Base-by-base conservation (phyloP, 805 yeast species). In the Lipomyces chichibuensis region DNA sequence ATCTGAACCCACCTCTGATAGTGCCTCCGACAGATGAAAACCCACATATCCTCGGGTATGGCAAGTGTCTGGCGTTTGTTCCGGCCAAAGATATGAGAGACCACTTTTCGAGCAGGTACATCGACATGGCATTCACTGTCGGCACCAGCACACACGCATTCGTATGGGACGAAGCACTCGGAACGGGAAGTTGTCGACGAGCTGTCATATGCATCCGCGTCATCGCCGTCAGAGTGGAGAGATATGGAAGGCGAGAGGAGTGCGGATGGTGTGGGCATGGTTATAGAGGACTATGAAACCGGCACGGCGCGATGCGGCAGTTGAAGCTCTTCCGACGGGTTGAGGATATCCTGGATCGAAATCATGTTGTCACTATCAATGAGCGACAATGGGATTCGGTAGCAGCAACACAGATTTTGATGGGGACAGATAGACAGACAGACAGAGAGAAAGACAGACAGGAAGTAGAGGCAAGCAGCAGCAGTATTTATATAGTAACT, bases 1-100 rank as follows among this genome's bases (percentile, higher is more conserved):
- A 17, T 43, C 3, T 43, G 23, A 23, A 11, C 52, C 11, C 20
- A 60, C 65, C 70, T 43, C 43, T 69, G 72, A 37, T 69, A 69
- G 46, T 69, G 71, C 25, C 68, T 57, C 9, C 72, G 62, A 60
- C 72, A 69, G 55, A 66, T 54, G 35, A 60, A 49, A 13, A 69
- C 66, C 71, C 72, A 69, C 27, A 64, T 51, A 13, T 32, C 29
- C 13, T 65, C 66, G 4, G 72, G 72, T 25, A 69, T 60, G 17
- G 72, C 68, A 4, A 63, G 55, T n/a, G 72, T 69, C 65, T 67
- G 71, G 25, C 72, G 71, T 58, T 69, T 69, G 61, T 69, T 69
- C 20, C 72, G 66, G 23, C 72, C 72, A 54, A 69, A 69, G 32
- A 69, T 65, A 51, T 69, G 72, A 4, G 72, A 69, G 49, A 69